phyloP scores from a whole-genome alignment of 192 early-diverging fungal genomes.

The Endogone sp. region DNA sequence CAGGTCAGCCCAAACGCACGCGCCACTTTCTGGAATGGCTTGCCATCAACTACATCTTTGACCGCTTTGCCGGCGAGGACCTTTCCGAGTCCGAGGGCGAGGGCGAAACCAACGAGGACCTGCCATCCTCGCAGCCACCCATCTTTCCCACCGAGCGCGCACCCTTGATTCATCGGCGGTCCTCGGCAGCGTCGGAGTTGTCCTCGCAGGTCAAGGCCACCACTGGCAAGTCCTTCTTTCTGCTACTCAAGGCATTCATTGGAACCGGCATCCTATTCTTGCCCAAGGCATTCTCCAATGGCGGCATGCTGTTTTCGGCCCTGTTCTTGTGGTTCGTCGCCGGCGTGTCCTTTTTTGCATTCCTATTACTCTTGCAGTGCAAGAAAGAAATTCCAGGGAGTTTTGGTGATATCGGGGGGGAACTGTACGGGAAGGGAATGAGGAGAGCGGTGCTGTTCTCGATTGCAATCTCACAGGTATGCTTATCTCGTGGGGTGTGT shows the following conservation, averaged over 20 bases:
- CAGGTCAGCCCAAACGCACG: constrained; percentile 1
- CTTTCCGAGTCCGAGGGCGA: constrained; percentile 30
- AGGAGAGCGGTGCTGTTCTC: constrained; percentile 61
- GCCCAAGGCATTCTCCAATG: constrained; percentile 72
- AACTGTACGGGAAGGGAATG: constrained; percentile 60
- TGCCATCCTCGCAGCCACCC: constrained; percentile 16
- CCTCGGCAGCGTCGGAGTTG: constrained; percentile 12
- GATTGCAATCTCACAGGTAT: constrained; percentile 68
- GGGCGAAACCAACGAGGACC: constrained; percentile 3
- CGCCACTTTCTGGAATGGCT: constrained; percentile 31
- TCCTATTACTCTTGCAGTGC: constrained; percentile 61
- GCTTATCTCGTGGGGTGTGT: too few relatives aligned
- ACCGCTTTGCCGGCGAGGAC: constrained; percentile 47
- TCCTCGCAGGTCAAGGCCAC: constrained; percentile 18
- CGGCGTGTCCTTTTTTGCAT: constrained; percentile 58
- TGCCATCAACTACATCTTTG: constrained; percentile 34
- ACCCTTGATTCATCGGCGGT: constrained; percentile 6
- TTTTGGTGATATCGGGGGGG: constrained; percentile 66
- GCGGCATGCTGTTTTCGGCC: constrained; percentile 62
- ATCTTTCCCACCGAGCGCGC: constrained; percentile 8
- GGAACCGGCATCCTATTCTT: constrained; percentile 73
- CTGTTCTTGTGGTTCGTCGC: constrained; percentile 57
- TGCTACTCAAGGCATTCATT: constrained; percentile 67
- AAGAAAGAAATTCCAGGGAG: constrained; percentile 58
- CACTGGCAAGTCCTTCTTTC: constrained; percentile 35